These are phyloP conservation scores for Pseudocercospora musae DNA, from an alignment of 2,329 filamentous ascomycete genomes.

Conservation along the genomic window DNA sequence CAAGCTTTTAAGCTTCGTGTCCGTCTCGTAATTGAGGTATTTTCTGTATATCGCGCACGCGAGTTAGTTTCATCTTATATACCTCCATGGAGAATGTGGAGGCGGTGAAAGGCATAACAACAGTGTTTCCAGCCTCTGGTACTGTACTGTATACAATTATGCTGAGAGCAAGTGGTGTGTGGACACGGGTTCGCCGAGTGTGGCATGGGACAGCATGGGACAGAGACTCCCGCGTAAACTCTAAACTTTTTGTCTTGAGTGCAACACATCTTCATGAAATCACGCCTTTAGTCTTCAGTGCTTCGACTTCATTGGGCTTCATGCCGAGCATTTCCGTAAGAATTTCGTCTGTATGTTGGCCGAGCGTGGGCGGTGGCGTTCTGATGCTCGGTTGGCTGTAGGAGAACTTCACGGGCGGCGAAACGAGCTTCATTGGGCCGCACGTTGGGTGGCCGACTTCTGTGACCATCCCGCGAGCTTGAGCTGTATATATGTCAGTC, in stretches of 20 bases:
- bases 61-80: no score
- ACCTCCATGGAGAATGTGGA: not conserved
- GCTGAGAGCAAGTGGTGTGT: not conserved
- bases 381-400: constrained; percentile 73
- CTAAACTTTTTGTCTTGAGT: not conserved
- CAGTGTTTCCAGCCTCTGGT: not conserved
- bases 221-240: not conserved
- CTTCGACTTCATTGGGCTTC: constrained; percentile 56
- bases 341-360: constrained; percentile 81
- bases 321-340: constrained; percentile 63
- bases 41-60: not conserved
- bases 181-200: not conserved
- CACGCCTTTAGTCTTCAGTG: constrained; percentile 64
- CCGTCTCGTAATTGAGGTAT: not conserved
- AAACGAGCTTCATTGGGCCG: constrained; percentile 84
- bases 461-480: constrained; percentile 82
- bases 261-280: constrained; percentile 39
- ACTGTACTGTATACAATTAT: not conserved
- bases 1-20: no score
- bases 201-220: not conserved
- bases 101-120: not conserved
- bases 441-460: constrained; percentile 80
- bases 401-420: constrained; percentile 92
- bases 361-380: constrained; percentile 76
- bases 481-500: constrained; percentile 41